phyloP scores from a whole-genome alignment of 2,329 filamentous ascomycete species.

The Pyrenophora graminea region DNA sequence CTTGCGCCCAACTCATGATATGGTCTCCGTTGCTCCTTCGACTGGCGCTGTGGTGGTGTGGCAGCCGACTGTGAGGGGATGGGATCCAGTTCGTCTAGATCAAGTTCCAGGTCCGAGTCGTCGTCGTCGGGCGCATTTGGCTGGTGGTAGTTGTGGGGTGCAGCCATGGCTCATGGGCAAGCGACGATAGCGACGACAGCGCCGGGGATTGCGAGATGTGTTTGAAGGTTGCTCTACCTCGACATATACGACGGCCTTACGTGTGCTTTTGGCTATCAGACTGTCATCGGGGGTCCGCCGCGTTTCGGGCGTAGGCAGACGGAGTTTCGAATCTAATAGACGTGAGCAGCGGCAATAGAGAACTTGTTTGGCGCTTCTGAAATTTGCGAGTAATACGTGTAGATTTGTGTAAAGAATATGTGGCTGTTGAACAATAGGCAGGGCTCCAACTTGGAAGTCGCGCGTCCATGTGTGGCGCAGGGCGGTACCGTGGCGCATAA shows the following conservation, averaged over 20 bases:
- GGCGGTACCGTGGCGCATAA: neutral
- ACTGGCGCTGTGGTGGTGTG: constrained; percentile 34
- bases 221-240: constrained; percentile 4
- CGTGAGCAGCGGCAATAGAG: neutral
- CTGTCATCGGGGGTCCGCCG: constrained; percentile 34
- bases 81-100: constrained; percentile 80
- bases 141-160: constrained; percentile 52
- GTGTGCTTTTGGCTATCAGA: constrained; percentile 4
- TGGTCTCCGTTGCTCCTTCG: constrained; percentile 37
- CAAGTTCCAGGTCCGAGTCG: constrained; percentile 77
- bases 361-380: neutral
- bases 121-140: constrained; percentile 67
- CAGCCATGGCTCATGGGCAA: constrained; percentile 51
- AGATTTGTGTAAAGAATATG: too few relatives aligned
- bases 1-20: constrained; percentile 52
- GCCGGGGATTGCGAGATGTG: neutral
- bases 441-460: neutral
- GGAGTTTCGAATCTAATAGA: constrained; percentile 10
- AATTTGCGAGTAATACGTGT: neutral
- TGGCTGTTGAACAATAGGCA: neutral
- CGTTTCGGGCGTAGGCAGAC: constrained; percentile 21
- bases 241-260: constrained; percentile 14
- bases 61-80: constrained; percentile 26
- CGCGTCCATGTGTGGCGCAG: constrained; percentile 15
- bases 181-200: constrained; percentile 7